phyloP scores from a whole-genome alignment of 345 rosid genomes.

The Populus nigra region DNA sequence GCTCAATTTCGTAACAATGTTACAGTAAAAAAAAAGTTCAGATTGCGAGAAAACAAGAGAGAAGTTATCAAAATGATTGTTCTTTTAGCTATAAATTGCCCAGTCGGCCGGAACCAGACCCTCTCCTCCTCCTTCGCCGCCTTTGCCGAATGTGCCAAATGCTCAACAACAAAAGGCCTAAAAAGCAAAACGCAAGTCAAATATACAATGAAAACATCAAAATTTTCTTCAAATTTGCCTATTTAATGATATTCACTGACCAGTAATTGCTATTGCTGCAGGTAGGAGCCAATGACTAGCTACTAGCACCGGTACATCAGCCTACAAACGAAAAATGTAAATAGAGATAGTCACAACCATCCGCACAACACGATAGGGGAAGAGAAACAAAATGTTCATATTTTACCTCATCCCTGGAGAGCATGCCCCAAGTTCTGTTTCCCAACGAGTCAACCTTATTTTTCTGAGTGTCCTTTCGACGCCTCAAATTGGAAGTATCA shows the following conservation, averaged over 20 bases:
- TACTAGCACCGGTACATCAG: constrained; percentile 66
- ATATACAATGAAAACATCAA: neutral
- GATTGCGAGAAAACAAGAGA: neutral
- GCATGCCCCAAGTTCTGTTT: constrained; percentile 55
- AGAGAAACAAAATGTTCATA: neutral
- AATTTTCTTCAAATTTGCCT: neutral
- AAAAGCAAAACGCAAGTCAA: constrained; percentile 11
- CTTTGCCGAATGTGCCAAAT: constrained; percentile 77
- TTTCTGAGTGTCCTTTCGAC: constrained; percentile 35
- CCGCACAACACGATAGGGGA: neutral
- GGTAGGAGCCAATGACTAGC: constrained; percentile 81
- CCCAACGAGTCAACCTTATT: constrained; percentile 39
- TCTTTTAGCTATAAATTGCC: constrained; percentile 33
- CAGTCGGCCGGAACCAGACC: constrained; percentile 54
- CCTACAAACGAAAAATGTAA: constrained; percentile 39
- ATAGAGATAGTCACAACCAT: constrained; percentile 1
- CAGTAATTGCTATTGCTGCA: constrained; percentile 58
- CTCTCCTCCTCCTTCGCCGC: constrained; percentile 67
- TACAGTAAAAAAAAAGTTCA: constrained; percentile 1
- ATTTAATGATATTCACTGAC: constrained; percentile 35
- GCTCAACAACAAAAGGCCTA: constrained; percentile 69
- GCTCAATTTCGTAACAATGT: neutral
- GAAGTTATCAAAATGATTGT: too few species aligned
- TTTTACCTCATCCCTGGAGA: constrained; percentile 74
- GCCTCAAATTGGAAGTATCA: constrained; percentile 36